phyloP scores from a whole-genome alignment of 768 basidiomycete species.

The Boletales sp. region DNA sequence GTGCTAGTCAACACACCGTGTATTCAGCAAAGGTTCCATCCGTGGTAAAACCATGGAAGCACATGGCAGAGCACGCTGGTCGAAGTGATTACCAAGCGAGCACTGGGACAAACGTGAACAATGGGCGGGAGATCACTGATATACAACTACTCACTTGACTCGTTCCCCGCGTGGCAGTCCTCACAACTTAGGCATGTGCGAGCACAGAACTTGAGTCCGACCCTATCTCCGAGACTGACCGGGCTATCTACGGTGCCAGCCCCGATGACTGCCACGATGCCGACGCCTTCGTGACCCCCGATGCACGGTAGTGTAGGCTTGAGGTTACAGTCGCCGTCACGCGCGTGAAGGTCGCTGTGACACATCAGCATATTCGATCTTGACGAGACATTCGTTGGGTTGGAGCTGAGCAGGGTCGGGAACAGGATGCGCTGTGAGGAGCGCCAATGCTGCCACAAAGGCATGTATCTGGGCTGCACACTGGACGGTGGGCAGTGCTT shows the following conservation, averaged over 20 bases:
- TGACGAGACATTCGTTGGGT: conserved; percentile 35
- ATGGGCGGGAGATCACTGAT: no score
- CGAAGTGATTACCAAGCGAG: no score
- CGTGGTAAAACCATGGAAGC: conserved; percentile 34
- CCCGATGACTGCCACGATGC: conserved; percentile 43
- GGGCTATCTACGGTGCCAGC: conserved; percentile 27
- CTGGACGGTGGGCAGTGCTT: conserved; percentile 20
- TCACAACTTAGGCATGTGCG: conserved; percentile 38
- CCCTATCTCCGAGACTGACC: conserved; percentile 38
- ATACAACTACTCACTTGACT: conserved; percentile 24
- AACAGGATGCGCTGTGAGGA: conserved; percentile 17
- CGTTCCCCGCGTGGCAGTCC: conserved; percentile 36
- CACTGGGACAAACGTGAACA: no score
- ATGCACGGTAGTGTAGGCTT: conserved; percentile 30
- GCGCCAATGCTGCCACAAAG: conserved; percentile 8
- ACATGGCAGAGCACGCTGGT: conserved; percentile 9
- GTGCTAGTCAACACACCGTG: conserved; percentile 17
- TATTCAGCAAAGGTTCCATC: conserved; percentile 45
- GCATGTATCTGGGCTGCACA: conserved; percentile 22
- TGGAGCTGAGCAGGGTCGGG: conserved; percentile 11
- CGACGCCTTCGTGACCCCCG: conserved; percentile 47
- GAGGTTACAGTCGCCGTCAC: conserved; percentile 30
- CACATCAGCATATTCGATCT: conserved; percentile 42
- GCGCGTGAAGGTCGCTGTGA: conserved; percentile 38
- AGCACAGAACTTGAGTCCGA: conserved; percentile 44